These are phyloP conservation scores for Torulaspora quercuum DNA, from an alignment of 805 yeast species.

Conservation along the genomic window DNA sequence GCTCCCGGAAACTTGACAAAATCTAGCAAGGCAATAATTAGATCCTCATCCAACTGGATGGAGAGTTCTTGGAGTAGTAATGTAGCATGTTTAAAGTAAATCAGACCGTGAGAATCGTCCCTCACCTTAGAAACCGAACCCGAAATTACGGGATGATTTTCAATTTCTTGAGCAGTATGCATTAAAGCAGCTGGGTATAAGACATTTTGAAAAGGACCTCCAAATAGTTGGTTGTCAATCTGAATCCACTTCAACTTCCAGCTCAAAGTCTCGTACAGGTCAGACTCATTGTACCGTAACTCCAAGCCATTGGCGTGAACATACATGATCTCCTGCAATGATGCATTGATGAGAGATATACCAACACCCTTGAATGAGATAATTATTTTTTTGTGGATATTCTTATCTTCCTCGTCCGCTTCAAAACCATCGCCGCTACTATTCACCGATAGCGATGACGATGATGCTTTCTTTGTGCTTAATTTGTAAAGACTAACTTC, in stretches of 20 bases:
- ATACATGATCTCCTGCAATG: constrained; percentile 75
- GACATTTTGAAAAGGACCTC: constrained; percentile 83
- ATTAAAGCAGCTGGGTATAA: constrained; percentile 89
- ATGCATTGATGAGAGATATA: constrained; percentile 70
- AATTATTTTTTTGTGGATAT: constrained; percentile 41
- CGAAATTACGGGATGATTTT: constrained; percentile 85
- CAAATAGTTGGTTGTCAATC: constrained; percentile 85
- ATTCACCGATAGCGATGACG: constrained; percentile 34
- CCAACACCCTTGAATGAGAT: constrained; percentile 83
- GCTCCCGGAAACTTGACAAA: constrained; percentile 81
- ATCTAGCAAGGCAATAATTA: constrained; percentile 74
- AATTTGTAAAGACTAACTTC: constrained; percentile 68
- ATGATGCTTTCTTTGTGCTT: constrained; percentile 30
- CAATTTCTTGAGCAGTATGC: constrained; percentile 76
- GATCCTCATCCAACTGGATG: constrained; percentile 90
- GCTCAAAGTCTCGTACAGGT: constrained; percentile 73
- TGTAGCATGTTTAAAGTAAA: constrained; percentile 89
- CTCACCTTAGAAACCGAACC: constrained; percentile 79
- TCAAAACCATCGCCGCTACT: constrained; percentile 50
- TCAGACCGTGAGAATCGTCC: constrained; percentile 87
- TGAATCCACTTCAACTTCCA: constrained; percentile 91
- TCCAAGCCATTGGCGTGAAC: constrained; percentile 80
- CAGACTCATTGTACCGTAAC: constrained; percentile 75
- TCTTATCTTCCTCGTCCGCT: constrained; percentile 40
- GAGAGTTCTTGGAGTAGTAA: constrained; percentile 85